phyloP scores from a whole-genome alignment of 176 grass and related monocot species.

The Urochloa ruziziensis region DNA sequence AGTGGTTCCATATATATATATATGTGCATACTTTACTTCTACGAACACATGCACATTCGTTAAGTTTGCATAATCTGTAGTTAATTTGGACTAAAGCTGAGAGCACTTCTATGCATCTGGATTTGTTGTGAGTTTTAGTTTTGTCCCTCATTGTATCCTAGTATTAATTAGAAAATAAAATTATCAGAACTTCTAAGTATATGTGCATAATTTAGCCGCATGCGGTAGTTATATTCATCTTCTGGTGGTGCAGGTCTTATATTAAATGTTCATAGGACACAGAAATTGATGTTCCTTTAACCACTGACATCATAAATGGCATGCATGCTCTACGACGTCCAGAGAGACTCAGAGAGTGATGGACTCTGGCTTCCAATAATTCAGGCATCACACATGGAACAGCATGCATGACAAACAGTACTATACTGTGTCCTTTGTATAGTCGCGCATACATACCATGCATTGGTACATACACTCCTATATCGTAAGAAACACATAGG shows the following conservation, averaged over 20 bases:
- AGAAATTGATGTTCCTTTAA: slow-evolving; percentile 47
- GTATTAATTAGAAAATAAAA: background rate
- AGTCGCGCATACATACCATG: background rate
- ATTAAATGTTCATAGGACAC: slow-evolving; percentile 39
- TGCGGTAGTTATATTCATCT: background rate
- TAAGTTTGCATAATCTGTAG: background rate
- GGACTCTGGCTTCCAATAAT: slow-evolving; percentile 41
- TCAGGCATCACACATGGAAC: background rate
- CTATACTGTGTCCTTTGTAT: background rate
- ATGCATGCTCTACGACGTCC: slow-evolving; percentile 34
- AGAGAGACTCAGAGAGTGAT: slow-evolving; percentile 10
- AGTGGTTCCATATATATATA: background rate
- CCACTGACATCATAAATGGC: slow-evolving; percentile 42
- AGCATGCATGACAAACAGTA: background rate
- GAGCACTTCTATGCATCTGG: background rate
- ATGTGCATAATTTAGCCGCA: background rate
- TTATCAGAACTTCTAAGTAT: background rate
- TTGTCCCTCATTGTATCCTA: background rate
- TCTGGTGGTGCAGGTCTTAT: background rate
- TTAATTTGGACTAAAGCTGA: background rate
- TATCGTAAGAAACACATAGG: background rate
- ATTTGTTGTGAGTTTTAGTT: background rate
- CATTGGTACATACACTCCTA: background rate
- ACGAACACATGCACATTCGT: background rate
- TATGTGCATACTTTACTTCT: background rate